These are phyloP conservation scores for Syncephalastrum contaminatum DNA, from an alignment of 371 early-diverging fungal genomes.

Conservation along the genomic window DNA sequence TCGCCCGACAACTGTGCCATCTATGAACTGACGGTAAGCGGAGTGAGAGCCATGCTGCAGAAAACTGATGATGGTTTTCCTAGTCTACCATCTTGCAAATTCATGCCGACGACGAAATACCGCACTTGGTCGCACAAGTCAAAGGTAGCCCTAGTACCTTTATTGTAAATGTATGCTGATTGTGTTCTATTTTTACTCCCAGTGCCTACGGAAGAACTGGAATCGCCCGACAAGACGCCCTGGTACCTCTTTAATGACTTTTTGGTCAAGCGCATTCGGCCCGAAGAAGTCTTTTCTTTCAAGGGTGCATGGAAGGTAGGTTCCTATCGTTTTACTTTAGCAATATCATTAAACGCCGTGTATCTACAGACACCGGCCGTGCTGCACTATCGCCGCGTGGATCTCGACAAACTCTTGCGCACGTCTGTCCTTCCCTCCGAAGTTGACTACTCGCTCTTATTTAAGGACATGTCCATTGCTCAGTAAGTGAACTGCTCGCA, in stretches of 20 bases:
- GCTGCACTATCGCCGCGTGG: constrained; percentile 66
- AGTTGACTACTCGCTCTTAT: constrained; percentile 47
- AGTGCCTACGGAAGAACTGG: constrained; percentile 38
- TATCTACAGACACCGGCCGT: constrained; percentile 59
- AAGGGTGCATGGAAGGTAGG: constrained; percentile 78
- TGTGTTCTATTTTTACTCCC: not conserved
- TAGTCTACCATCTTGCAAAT: constrained; percentile 70
- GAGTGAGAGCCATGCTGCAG: not conserved
- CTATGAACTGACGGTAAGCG: constrained; percentile 55
- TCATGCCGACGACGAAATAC: constrained; percentile 58
- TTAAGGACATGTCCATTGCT: constrained; percentile 46
- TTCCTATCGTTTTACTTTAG: too few species aligned
- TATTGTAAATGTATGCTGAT: not conserved
- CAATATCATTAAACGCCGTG: not conserved
- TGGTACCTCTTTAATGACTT: constrained; percentile 97
- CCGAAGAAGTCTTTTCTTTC: constrained; percentile 68
- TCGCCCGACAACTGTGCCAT: constrained; percentile 45
- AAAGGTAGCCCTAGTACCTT: constrained; percentile 43
- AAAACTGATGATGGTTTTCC: not conserved
- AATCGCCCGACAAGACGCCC: constrained; percentile 33
- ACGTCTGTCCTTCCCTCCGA: constrained; percentile 29
- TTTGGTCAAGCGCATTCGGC: constrained; percentile 73
- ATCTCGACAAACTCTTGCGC: constrained; percentile 43
- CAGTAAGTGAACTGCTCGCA: constrained; percentile 21
- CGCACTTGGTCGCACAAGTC: constrained; percentile 76